These are phyloP conservation scores for Ceratocystis papillata DNA, from an alignment of 2,329 filamentous ascomycete genomes.

Conservation along the genomic window DNA sequence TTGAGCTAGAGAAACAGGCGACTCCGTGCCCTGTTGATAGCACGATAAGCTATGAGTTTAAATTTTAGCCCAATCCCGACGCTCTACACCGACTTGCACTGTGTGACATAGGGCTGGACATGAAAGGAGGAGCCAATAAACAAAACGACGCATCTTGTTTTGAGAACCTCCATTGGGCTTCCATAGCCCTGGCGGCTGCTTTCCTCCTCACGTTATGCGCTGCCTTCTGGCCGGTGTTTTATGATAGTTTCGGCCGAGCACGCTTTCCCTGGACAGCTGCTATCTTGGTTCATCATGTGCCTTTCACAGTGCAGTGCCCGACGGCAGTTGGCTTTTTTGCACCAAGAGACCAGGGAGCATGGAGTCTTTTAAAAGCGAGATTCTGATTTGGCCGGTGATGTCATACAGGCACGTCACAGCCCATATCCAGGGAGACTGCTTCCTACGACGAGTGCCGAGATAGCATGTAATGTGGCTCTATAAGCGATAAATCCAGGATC, in stretches of 20 bases:
- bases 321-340: neutral
- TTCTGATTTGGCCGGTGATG: neutral
- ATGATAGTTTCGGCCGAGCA: neutral
- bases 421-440: neutral
- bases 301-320: slow-evolving; percentile 7
- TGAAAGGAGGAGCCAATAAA: neutral
- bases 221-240: neutral
- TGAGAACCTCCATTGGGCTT: neutral
- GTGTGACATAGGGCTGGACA: neutral
- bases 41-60: slow-evolving; percentile 8
- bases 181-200: neutral
- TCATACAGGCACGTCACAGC: neutral
- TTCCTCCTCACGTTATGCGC: neutral
- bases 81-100: neutral
- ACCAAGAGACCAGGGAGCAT: neutral
- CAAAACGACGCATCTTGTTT: too few relatives aligned
- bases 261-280: neutral
- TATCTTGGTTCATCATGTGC: neutral
- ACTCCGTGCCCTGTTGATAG: slow-evolving; percentile 9
- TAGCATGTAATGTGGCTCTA: neutral
- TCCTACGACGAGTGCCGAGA: neutral
- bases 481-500: too few relatives aligned
- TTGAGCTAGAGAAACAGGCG: slow-evolving; percentile 14
- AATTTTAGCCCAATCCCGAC: neutral
- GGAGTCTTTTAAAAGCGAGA: neutral